Evolutionary conservation across 768 basidiomycete genomes (phyloP), one percentile per base, ranked within the genome.

Genomic region (Harrya chromipes): DNA sequence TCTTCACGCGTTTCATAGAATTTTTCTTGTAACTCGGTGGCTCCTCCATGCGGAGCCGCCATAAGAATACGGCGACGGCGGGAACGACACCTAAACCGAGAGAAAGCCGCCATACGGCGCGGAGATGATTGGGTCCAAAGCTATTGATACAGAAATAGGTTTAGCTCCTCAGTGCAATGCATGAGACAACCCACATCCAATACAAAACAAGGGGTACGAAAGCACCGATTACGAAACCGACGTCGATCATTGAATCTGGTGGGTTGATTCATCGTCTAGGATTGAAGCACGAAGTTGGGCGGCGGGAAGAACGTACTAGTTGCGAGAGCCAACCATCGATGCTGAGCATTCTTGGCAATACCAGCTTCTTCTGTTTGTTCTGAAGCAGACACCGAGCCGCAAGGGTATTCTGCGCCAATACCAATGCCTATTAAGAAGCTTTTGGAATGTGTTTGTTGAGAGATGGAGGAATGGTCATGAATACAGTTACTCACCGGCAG

Each of bases 341-440:
- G 87, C 61, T 92, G 94, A 5, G 87, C 78, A 46, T 83, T 83
- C 70, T 89, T 91, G 56, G 68, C 75, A 58, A 95, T 85, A 9
- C 80, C 81, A 9, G 80, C 74, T 65, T 90, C 87, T 65, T 97
- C 94, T 3, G 91, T 88, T 60, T 92, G 89, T 62, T 97, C 94
- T 2, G 90, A 86, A 7, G 86, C 87, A 5, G 91, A 88, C 14
- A 93, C 90, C 0, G 86, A 87, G 21, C 94, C 93, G 54, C 90
- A 90, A 7, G 94, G 94, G 56, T 94, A 94, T 66, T 90, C 89
- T 5, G 88, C 89, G 5, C 91, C 90, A 0, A 93, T 77, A 20
- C 93, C 93, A 46, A 94, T 85, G 33, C 94, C 94, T 39, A 94
- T 75, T 1, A 97, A 67, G 74, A 94, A 94, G 7, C 90, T 90